phyloP scores from a whole-genome alignment of 2,329 filamentous ascomycete genomes.

The Fonsecaea nubica region DNA sequence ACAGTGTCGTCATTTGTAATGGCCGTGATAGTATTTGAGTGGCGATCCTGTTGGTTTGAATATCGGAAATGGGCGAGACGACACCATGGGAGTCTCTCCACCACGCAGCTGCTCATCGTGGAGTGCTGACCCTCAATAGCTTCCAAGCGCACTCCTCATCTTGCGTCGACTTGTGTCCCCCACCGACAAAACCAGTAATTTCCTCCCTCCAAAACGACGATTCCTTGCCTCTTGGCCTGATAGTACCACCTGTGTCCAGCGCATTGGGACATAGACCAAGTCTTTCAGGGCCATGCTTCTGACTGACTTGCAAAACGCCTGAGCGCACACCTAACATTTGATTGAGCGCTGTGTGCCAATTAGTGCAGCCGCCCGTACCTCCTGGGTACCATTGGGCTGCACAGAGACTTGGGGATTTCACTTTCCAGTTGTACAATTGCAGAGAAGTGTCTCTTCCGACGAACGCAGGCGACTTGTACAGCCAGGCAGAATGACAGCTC shows the following conservation, averaged over 20 bases:
- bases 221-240: background rate
- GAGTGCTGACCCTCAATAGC: background rate
- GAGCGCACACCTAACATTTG: background rate
- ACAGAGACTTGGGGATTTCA: background rate
- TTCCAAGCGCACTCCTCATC: background rate
- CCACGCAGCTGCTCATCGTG: background rate
- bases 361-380: background rate
- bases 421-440: background rate
- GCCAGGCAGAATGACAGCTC: background rate
- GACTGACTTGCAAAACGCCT: background rate
- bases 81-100: background rate
- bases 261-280: background rate
- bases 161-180: background rate
- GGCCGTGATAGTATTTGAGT: background rate
- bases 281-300: background rate
- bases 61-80: background rate
- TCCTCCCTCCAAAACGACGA: background rate
- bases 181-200: background rate
- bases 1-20: background rate
- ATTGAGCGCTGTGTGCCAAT: background rate
- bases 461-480: background rate
- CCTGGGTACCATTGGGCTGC: background rate
- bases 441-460: background rate
- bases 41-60: background rate
- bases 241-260: background rate